Percentiles rank a stretch among this genome's conserved stretches.
Evolutionary conservation across 768 basidiomycete genomes (phyloP).

Genomic region (Trametes gibbosa): DNA sequence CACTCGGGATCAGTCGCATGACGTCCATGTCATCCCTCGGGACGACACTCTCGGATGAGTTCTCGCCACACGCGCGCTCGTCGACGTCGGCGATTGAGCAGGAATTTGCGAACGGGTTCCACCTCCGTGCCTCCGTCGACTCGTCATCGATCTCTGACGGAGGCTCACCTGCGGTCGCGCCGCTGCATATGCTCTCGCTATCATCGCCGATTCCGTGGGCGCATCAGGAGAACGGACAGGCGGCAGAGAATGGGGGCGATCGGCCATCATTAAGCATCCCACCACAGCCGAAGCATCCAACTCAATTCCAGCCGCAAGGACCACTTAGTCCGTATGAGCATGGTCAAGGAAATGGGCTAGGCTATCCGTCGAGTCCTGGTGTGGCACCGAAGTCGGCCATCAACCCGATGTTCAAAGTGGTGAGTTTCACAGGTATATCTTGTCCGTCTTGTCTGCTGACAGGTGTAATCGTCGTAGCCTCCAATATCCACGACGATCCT

Average conservation of each 20-base stretch:
- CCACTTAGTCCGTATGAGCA: conserved; percentile 48
- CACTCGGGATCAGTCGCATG: conserved; percentile 70
- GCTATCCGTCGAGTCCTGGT: conserved; percentile 60
- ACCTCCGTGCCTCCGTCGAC: conserved; percentile 67
- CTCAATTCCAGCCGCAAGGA: conserved; percentile 35
- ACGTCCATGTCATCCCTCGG: conserved; percentile 73
- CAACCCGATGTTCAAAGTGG: conserved; percentile 90
- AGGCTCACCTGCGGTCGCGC: conserved; percentile 61
- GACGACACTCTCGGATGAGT: conserved; percentile 68
- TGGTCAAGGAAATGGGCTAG: conserved; percentile 42
- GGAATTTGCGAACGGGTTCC: conserved; percentile 73
- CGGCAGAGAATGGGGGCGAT: conserved; percentile 23
- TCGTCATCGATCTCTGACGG: conserved; percentile 57
- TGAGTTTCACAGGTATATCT: conserved; percentile 41
- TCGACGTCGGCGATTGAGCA: conserved; percentile 80
- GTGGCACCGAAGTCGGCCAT: conserved; percentile 65
- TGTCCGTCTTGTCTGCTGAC: not conserved
- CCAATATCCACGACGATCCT: conserved; percentile 17
- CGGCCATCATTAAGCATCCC: conserved; percentile 25
- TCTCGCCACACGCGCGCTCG: conserved; percentile 67
- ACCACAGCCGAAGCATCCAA: conserved; percentile 32
- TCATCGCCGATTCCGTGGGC: conserved; percentile 52
- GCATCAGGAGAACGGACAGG: conserved; percentile 25
- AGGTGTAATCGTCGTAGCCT: conserved; percentile 16
- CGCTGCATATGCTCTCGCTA: conserved; percentile 70